phyloP scores from a whole-genome alignment of 495 filamentous ascomycete species.

The Stereocaulon alpinum region DNA sequence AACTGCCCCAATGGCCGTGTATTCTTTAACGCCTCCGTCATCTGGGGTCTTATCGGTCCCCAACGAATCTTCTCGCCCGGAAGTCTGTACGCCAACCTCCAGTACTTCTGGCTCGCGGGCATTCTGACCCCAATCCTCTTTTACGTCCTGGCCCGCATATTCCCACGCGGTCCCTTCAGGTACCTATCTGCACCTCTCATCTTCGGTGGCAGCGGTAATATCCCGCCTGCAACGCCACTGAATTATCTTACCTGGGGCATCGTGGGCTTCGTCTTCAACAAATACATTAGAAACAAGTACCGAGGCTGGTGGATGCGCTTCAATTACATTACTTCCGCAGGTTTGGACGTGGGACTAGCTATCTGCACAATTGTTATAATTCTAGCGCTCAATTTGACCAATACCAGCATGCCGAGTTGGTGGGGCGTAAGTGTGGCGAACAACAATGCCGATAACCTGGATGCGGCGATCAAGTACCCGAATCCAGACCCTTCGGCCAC shows the following conservation, averaged over 20 bases:
- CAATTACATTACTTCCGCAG: slow-evolving; percentile 68
- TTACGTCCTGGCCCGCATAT: slow-evolving; percentile 37
- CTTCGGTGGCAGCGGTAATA: slow-evolving; percentile 35
- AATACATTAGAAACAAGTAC: slow-evolving; percentile 48
- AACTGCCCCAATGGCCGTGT: slow-evolving; percentile 52
- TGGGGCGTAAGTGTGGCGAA: slow-evolving; percentile 49
- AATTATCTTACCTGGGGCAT: slow-evolving; percentile 55
- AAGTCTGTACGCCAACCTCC: slow-evolving; percentile 35
- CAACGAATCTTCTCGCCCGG: slow-evolving; percentile 42
- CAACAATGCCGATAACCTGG: slow-evolving; percentile 36
- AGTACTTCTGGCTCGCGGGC: slow-evolving; percentile 44
- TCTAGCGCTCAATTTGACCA: slow-evolving; percentile 49
- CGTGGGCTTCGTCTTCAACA: slow-evolving; percentile 58
- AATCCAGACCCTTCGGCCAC: slow-evolving; percentile 27
- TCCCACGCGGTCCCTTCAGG: slow-evolving; percentile 31
- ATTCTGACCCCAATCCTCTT: slow-evolving; percentile 36
- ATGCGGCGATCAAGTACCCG: slow-evolving; percentile 29
- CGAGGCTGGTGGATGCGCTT: slow-evolving; percentile 69
- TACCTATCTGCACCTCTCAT: slow-evolving; percentile 41
- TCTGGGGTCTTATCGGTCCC: slow-evolving; percentile 46
- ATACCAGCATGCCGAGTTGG: slow-evolving; percentile 47
- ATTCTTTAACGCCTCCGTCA: slow-evolving; percentile 48
- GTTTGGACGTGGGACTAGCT: slow-evolving; percentile 56
- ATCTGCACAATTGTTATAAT: slow-evolving; percentile 62
- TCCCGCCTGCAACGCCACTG: slow-evolving; percentile 44